phyloP scores from a whole-genome alignment of 257 asterid species.

The Solanum infundibuliforme region DNA sequence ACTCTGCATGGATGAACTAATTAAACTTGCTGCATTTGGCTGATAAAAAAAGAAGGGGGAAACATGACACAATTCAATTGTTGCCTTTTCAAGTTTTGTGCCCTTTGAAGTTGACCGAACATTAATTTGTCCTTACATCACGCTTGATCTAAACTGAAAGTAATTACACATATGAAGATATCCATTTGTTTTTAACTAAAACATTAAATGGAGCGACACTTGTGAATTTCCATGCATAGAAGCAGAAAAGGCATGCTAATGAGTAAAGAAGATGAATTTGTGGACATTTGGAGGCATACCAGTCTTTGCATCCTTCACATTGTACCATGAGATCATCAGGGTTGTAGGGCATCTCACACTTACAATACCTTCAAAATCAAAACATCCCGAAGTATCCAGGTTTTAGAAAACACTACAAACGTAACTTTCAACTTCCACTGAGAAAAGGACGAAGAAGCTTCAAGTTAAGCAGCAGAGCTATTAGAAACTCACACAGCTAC shows the following conservation, averaged over 20 bases:
- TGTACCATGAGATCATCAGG: constrained; percentile 91
- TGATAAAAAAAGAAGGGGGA: background rate
- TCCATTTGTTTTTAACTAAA: background rate
- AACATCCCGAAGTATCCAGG: background rate
- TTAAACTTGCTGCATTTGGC: background rate
- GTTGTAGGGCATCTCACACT: constrained; percentile 83
- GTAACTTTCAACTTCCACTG: background rate
- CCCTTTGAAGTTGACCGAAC: background rate
- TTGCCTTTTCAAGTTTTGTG: background rate
- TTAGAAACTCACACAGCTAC: constrained; percentile 72
- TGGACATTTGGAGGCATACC: constrained; percentile 10
- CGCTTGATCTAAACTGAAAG: background rate
- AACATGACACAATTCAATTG: background rate
- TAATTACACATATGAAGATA: background rate
- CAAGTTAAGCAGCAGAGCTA: background rate
- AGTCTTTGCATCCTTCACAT: constrained; percentile 68
- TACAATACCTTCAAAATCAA: constrained; percentile 49
- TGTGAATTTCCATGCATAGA: background rate
- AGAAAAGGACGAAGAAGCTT: background rate
- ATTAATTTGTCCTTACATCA: background rate
- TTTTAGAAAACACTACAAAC: background rate
- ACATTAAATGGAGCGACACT: background rate
- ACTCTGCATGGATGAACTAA: background rate
- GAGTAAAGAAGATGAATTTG: background rate
- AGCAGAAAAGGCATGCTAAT: background rate